Conservation (phyloP, 108 stramenopile genomes). For the Tribonema minus region DNA sequence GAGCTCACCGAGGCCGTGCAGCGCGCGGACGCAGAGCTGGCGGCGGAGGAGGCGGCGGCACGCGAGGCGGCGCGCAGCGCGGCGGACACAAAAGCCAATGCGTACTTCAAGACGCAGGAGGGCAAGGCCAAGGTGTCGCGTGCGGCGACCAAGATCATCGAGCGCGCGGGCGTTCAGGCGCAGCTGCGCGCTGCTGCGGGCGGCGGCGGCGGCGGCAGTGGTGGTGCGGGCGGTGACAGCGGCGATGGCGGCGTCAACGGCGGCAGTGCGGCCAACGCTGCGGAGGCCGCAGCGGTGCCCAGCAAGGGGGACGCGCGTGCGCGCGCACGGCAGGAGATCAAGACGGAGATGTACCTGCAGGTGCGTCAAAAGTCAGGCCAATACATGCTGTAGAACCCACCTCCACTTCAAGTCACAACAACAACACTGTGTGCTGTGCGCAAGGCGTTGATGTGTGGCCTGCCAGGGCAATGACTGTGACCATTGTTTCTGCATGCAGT, state of each 20-base stretch:
- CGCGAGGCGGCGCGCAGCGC: conserved; percentile 9
- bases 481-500: too few relatives aligned
- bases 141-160: conserved; percentile 48
- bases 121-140: conserved; percentile 30
- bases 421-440: too few relatives aligned
- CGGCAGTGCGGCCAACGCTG: too few relatives aligned
- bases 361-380: conserved; percentile 52
- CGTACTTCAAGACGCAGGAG: conserved; percentile 51
- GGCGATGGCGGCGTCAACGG: too few relatives aligned
- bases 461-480: too few relatives aligned
- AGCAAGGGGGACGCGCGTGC: conserved; percentile 49
- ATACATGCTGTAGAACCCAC: too few relatives aligned
- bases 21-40: conserved; percentile 3
- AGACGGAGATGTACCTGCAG: conserved; percentile 46
- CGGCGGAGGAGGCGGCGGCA: background rate
- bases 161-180: conserved; percentile 30
- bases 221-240: too few relatives aligned
- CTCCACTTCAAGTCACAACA: too few relatives aligned
- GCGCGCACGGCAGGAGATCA: conserved; percentile 44
- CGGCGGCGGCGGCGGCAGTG: too few relatives aligned
- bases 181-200: conserved; percentile 49
- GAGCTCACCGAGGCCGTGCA: background rate
- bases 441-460: too few relatives aligned
- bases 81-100: conserved; percentile 14
- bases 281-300: conserved; percentile 30